Evolutionary conservation across 768 basidiomycete genomes (phyloP), one percentile per base, ranked within the genome.

Genomic region (Lactarius tabidus): DNA sequence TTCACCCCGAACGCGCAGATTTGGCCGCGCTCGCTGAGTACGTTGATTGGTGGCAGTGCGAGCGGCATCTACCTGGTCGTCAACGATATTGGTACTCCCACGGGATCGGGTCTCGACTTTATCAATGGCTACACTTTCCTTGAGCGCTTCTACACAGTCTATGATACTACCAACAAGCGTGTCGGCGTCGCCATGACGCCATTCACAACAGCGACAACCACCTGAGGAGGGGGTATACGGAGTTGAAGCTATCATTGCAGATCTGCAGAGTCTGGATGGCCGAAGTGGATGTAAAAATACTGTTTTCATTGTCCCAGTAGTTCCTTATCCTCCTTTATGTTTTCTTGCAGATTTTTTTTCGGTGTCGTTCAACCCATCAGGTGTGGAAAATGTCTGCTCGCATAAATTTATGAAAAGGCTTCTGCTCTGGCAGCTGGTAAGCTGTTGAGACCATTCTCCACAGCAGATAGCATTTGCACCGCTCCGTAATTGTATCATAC

Each of bases 1-100:
- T 73, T 82, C 59, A 80, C 75, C 5, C 71, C 80, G 17, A 73
- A 75, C 60, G 75, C 69, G 15, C 75, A 75, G 58, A 74, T 75
- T 59, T 73, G 66, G 65, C 73, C 74, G 10, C 73, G 71, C 52
- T 53, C 67, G 17, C 72, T 77, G 8, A 77, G 77, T 67, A 63
- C 62, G 15, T 63, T 57, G 8, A 69, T 77, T n/a, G 77, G 75
- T 29, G 75, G 76, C 12, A 56, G 29, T 2, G 8, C 60, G 10
- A 66, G 68, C 58, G 18, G 18, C 18, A 71, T 74, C 66, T 77
- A 75, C 65, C 74, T 77, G 57, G 68, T 77, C 57, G 73, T 77
- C 6, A 60, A 59, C 48, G 73, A 76, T 70, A 43, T 75, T 9
- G 74, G 74, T 2, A 29, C 57, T 4, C 12, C 7, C 20, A 60